These are phyloP conservation scores for Apostasia shenzhenica DNA, from an alignment of 106 monocot genomes.

Conservation along the genomic window DNA sequence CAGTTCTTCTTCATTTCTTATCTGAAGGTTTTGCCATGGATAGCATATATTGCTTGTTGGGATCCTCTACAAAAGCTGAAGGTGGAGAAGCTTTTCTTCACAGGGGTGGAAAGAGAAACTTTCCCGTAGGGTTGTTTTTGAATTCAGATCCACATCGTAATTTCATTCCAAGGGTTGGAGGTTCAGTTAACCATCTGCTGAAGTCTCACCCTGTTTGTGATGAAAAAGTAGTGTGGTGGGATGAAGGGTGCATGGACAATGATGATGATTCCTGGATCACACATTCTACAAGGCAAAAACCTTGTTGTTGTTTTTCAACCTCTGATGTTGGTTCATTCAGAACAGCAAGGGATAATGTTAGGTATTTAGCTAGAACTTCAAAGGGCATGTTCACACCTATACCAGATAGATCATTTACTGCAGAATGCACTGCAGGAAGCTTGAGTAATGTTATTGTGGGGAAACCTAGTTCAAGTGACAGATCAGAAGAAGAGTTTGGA, in stretches of 20 bases:
- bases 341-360: slow-evolving; percentile 29
- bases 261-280: slow-evolving; percentile 58
- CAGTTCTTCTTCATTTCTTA: slow-evolving; percentile 87
- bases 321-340: slow-evolving; percentile 38
- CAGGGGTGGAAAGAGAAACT: slow-evolving; percentile 57
- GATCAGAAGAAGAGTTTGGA: slow-evolving; percentile 43
- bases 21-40: slow-evolving; percentile 76
- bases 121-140: slow-evolving; percentile 61
- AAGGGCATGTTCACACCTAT: slow-evolving; percentile 43
- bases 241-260: slow-evolving; percentile 72
- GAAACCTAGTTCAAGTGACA: slow-evolving; percentile 68
- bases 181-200: slow-evolving; percentile 53
- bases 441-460: slow-evolving; percentile 74
- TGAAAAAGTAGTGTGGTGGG: slow-evolving; percentile 48
- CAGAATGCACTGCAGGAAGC: slow-evolving; percentile 59
- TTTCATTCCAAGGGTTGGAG: slow-evolving; percentile 74
- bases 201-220: slow-evolving; percentile 36
- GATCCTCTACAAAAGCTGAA: slow-evolving; percentile 17
- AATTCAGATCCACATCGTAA: slow-evolving; percentile 39
- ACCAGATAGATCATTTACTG: slow-evolving; percentile 51
- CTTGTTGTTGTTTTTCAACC: slow-evolving; percentile 69
- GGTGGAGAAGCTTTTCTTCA: slow-evolving; percentile 69
- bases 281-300: slow-evolving; percentile 72
- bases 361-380: slow-evolving; percentile 31
- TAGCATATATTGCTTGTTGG: slow-evolving; percentile 19